These are phyloP conservation scores for Candida koratica DNA, from an alignment of 805 yeast genomes.

Conservation along the genomic window DNA sequence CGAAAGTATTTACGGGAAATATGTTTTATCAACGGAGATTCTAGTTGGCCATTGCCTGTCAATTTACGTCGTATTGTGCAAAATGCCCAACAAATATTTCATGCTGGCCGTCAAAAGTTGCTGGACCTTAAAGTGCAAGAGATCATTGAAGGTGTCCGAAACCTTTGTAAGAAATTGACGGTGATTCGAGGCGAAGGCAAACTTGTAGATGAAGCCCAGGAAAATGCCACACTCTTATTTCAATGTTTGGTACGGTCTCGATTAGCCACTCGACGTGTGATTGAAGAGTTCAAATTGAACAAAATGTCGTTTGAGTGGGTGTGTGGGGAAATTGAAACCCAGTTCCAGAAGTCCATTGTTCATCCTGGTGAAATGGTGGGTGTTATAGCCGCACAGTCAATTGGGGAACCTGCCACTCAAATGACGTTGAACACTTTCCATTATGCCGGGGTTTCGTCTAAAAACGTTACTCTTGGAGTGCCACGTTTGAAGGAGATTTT, in stretches of 20 bases:
- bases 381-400: slow-evolving; percentile 94
- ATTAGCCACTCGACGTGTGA: slow-evolving; percentile 82
- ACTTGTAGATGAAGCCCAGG: slow-evolving; percentile 79
- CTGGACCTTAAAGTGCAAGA: slow-evolving; percentile 86
- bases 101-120: slow-evolving; percentile 83
- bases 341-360: slow-evolving; percentile 85
- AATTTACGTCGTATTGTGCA: slow-evolving; percentile 94
- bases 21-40: slow-evolving; percentile 90
- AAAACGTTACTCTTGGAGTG: slow-evolving; percentile 94
- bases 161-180: slow-evolving; percentile 58
- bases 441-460: slow-evolving; percentile 96
- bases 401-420: slow-evolving; percentile 98
- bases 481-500: slow-evolving; percentile 97
- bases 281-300: slow-evolving; percentile 84
- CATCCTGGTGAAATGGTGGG: slow-evolving; percentile 99
- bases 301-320: slow-evolving; percentile 94
- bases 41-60: slow-evolving; percentile 96
- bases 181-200: slow-evolving; percentile 81
- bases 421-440: slow-evolving; percentile 98
- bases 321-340: slow-evolving; percentile 87
- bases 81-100: slow-evolving; percentile 96
- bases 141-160: slow-evolving; percentile 66
- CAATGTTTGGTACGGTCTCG: slow-evolving; percentile 91
- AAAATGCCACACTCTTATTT: slow-evolving; percentile 84
- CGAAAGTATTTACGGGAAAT: slow-evolving; percentile 73